Percentiles rank a stretch among this genome's conserved stretches.
Evolutionary conservation across 139 green algal genomes (phyloP).

Genomic region (Eudorina sp.): DNA sequence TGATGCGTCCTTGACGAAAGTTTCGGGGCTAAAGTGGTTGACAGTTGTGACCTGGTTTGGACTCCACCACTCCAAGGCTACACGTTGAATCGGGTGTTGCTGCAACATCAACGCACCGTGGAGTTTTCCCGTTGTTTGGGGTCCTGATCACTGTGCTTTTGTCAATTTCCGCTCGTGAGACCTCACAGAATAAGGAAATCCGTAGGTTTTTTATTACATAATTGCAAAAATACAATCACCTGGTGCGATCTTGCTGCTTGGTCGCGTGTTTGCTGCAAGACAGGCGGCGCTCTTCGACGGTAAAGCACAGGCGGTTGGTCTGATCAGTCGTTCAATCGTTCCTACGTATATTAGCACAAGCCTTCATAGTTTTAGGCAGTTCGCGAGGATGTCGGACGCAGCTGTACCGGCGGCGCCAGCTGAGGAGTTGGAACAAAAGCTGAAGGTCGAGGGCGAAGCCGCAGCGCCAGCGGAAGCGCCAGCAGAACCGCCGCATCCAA

Average conservation of each 20-base stretch:
- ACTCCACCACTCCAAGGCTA: too few species aligned
- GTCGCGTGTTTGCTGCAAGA: neutral
- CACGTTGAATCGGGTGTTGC: too few species aligned
- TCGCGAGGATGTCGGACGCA: slow-evolving; percentile 38
- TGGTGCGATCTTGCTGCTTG: neutral
- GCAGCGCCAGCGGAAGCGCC: neutral
- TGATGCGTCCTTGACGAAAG: too few species aligned
- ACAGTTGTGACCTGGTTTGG: too few species aligned
- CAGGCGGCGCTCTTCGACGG: slow-evolving; percentile 14
- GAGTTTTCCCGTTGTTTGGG: too few species aligned
- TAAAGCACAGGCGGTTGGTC: neutral
- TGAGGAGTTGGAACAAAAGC: slow-evolving; percentile 37
- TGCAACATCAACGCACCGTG: too few species aligned
- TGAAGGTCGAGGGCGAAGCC: neutral
- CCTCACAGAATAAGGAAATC: too few species aligned
- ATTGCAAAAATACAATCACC: slow-evolving; percentile 23
- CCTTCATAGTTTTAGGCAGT: neutral
- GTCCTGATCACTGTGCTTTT: too few species aligned
- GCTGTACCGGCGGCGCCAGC: slow-evolving; percentile 9
- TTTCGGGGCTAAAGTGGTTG: too few species aligned
- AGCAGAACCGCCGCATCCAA: slow-evolving; percentile 45
- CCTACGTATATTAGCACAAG: too few species aligned
- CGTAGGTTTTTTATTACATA: too few species aligned
- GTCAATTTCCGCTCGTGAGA: too few species aligned
- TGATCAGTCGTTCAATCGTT: neutral